Conservation (phyloP, 2,329 filamentous ascomycete species). For the Monosporascus sp. region DNA sequence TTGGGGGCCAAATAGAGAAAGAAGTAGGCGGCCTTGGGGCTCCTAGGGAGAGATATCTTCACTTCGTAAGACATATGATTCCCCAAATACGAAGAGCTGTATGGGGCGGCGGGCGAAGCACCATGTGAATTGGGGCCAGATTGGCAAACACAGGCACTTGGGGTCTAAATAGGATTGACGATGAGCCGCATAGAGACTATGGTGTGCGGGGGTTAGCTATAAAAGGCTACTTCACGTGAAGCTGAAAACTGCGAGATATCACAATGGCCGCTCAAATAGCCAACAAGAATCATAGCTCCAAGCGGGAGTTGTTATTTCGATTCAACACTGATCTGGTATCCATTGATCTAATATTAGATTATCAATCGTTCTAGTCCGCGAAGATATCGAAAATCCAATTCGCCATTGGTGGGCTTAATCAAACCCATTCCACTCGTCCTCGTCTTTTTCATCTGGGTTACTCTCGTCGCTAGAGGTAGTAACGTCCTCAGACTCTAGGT, state of each 20-base stretch:
- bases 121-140: too few relatives aligned
- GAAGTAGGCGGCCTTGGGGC: too few relatives aligned
- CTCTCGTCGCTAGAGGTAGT: constrained; percentile 11
- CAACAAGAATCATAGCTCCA: too few relatives aligned
- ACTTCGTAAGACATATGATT: too few relatives aligned
- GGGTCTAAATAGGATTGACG: neutral
- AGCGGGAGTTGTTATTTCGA: too few relatives aligned
- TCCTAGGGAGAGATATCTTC: too few relatives aligned
- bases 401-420: constrained; percentile 16
- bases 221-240: neutral
- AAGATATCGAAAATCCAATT: neutral
- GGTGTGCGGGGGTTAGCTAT: neutral
- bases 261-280: too few relatives aligned
- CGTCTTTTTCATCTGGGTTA: constrained; percentile 14
- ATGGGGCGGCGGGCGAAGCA: too few relatives aligned
- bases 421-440: constrained; percentile 30
- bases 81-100: too few relatives aligned
- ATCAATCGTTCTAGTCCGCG: neutral
- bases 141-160: neutral
- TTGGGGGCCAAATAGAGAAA: too few relatives aligned
- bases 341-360: too few relatives aligned
- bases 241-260: neutral
- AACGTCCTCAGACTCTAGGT: constrained; percentile 7
- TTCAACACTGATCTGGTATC: too few relatives aligned
- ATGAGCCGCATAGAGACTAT: neutral